These are phyloP conservation scores for Exophiala spinifera DNA, from an alignment of 2,329 filamentous ascomycete genomes.

Conservation along the genomic window DNA sequence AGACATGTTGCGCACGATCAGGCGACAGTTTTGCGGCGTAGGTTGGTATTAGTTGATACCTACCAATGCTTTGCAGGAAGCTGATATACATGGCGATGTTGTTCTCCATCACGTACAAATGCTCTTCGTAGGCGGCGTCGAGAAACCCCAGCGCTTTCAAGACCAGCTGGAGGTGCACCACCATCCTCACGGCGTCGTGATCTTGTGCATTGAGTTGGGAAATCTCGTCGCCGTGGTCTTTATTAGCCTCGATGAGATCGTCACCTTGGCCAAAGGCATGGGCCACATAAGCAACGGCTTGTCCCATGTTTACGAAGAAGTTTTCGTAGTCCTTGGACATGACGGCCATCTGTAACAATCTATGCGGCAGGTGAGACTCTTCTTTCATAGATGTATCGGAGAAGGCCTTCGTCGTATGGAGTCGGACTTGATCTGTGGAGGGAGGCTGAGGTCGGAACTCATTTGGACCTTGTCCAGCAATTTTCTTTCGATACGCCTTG, in stretches of 20 bases:
- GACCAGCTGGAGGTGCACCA: constrained; percentile 65
- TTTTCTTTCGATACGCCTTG: constrained; percentile 42
- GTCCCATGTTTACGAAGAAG: constrained; percentile 42
- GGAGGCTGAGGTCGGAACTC: constrained; percentile 17
- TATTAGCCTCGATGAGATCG: constrained; percentile 37
- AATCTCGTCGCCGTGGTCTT: constrained; percentile 28
- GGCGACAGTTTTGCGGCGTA: constrained; percentile 76
- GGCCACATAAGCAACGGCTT: constrained; percentile 39
- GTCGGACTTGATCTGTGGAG: constrained; percentile 14
- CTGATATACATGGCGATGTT: constrained; percentile 79
- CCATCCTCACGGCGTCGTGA: constrained; percentile 63
- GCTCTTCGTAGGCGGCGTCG: constrained; percentile 43
- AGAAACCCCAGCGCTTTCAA: constrained; percentile 59
- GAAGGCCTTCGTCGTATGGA: constrained; percentile 15
- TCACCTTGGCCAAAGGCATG: constrained; percentile 31
- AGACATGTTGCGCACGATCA: constrained; percentile 60
- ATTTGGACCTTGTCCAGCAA: constrained; percentile 44
- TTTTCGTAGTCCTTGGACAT: constrained; percentile 41
- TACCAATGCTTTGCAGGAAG: constrained; percentile 67
- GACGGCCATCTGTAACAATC: constrained; percentile 44
- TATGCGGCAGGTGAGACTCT: constrained; percentile 44
- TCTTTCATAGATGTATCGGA: constrained; percentile 31
- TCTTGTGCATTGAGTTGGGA: constrained; percentile 45
- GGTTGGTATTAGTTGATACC: constrained; percentile 76
- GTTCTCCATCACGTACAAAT: constrained; percentile 62